Evolutionary conservation across 345 rosid species (phyloP), one percentile per base, ranked within the genome.

Genomic region (Boechera divaricarpa): DNA sequence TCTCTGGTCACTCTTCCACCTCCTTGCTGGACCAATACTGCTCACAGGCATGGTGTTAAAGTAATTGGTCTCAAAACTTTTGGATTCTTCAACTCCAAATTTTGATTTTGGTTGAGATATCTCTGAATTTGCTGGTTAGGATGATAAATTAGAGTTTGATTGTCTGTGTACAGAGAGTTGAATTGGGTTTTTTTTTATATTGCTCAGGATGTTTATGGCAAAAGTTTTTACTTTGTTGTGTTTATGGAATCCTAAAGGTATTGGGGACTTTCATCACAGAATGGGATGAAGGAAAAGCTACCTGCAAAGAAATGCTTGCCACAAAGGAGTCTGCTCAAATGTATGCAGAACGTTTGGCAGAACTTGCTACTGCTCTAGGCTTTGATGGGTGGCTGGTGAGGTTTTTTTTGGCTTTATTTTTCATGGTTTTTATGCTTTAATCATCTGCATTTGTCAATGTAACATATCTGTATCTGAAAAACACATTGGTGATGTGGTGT

Each of bases 301-400:
- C 65, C 62, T 85, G 95, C 74, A 76, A 84, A 63, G 80, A 87
- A 66, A 73, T 94, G 82, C 84, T 94, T 24, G 75, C 82, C 2
- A 86, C 95, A 8, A 83, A 83, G 83, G 95, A 88, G 82, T 88
- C 95, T 61, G 87, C 95, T 79, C 85, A 63, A 15, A 74, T 77
- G 75, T 87, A 86, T 83, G 97, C 97, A 2, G 90, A 89, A 67
- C 83, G 83, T 60, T 85, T 94, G 82, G 83, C 85, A 10, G 89
- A 94, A 76, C 97, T 91, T 63, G 87, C 93, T 36, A 77, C 71
- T 80, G 80, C 72, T 55, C 77, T 91, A 69, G 93, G 93, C 60
- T 90, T 91, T 49, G 97, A 94, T 72, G 98, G 97, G 11, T 94
- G 97, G 97, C 90, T 90, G 88, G 98, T 94, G 83, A 63, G n/a